Conservation (phyloP, 371 early-diverging fungal genomes). For the Parasitella parasitica region DNA sequence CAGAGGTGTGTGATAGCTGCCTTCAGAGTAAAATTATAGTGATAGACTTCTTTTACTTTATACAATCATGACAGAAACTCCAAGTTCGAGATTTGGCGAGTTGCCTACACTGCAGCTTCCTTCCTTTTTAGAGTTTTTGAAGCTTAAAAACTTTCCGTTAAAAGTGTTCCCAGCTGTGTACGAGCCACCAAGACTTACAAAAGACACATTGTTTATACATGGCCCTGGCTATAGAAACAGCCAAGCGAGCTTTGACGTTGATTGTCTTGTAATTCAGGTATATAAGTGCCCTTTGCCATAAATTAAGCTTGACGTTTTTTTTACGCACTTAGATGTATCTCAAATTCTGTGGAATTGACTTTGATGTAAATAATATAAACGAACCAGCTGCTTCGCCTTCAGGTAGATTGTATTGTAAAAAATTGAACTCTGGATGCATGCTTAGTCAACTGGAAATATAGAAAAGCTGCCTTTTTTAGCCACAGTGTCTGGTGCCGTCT, state of each 20-base stretch:
- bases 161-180: slow-evolving; percentile 44
- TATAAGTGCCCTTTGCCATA: background rate
- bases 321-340: slow-evolving; percentile 44
- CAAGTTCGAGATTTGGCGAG: slow-evolving; percentile 27
- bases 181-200: slow-evolving; percentile 26
- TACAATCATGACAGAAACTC: slow-evolving; percentile 14
- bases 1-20: too few species aligned
- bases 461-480: slow-evolving; percentile 46
- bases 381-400: slow-evolving; percentile 48
- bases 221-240: slow-evolving; percentile 45
- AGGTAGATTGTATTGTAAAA: slow-evolving; percentile 18
- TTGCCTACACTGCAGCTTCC: slow-evolving; percentile 44
- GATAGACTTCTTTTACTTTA: background rate
- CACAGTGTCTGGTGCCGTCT: slow-evolving; percentile 39
- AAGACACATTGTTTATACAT: slow-evolving; percentile 47
- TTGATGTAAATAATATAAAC: slow-evolving; percentile 33
- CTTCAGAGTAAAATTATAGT: too few species aligned
- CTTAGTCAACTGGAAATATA: background rate
- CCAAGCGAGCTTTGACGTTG: slow-evolving; percentile 45
- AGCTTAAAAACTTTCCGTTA: slow-evolving; percentile 46
- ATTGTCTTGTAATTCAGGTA: slow-evolving; percentile 47
- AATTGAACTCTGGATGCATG: background rate
- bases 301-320: background rate
- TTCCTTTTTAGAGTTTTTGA: slow-evolving; percentile 41
- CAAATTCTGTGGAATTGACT: slow-evolving; percentile 43